Conservation (phyloP, 176 grass and related monocot genomes). For the Musa acuminata region DNA sequence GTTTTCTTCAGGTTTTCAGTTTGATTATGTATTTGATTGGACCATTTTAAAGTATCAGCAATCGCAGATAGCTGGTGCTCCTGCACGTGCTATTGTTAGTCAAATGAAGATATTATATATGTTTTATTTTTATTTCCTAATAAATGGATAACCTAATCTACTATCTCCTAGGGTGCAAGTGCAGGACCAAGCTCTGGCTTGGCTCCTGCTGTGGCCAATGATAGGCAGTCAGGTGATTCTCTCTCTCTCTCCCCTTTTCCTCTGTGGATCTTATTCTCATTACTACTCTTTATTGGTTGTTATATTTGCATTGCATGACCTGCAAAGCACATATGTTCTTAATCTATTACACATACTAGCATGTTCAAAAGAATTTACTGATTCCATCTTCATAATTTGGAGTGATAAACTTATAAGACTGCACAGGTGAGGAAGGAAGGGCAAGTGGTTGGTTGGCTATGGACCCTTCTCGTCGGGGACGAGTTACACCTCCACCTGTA, state of each 20-base stretch:
- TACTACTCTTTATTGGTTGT: background rate
- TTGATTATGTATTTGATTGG: constrained; percentile 97
- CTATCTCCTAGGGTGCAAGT: constrained; percentile 11
- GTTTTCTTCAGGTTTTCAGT: constrained; percentile 62
- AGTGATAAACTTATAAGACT: constrained; percentile 8
- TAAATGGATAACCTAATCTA: background rate
- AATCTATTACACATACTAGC: background rate
- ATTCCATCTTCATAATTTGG: background rate
- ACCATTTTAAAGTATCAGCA: constrained; percentile 95
- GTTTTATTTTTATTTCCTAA: background rate
- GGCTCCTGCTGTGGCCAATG: constrained; percentile 36
- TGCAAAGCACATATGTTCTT: background rate
- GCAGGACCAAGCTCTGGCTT: constrained; percentile 55
- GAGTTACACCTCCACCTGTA: constrained; percentile 39
- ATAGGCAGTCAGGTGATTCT: constrained; percentile 45
- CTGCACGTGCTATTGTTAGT: constrained; percentile 61
- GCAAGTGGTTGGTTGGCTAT: constrained; percentile 51
- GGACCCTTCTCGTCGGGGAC: constrained; percentile 39
- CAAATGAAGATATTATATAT: constrained; percentile 7
- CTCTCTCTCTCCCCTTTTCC: background rate
- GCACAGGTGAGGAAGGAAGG: constrained; percentile 41
- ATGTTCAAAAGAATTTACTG: background rate
- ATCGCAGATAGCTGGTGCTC: constrained; percentile 56
- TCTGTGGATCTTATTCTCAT: background rate
- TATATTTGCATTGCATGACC: background rate